These are phyloP conservation scores for Hypoxylon sp. DNA, from an alignment of 2,329 filamentous ascomycete species.

Conservation along the genomic window DNA sequence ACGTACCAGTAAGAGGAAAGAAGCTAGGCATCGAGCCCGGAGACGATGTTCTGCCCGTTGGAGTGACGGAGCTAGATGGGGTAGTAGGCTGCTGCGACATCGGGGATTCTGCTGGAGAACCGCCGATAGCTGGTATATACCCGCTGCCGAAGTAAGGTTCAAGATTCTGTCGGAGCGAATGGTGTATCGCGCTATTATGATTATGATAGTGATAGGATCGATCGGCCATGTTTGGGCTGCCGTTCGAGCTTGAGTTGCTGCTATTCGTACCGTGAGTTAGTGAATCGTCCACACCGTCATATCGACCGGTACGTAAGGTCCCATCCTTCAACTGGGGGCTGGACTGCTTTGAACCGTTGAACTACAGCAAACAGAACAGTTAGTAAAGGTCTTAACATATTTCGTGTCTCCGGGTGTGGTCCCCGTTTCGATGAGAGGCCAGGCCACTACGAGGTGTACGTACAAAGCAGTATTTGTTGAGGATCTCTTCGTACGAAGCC, in stretches of 20 bases:
- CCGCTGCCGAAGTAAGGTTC: conserved; percentile 57
- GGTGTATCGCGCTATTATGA: conserved; percentile 58
- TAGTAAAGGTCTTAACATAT: conserved; percentile 43
- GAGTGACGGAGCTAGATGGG: conserved; percentile 54
- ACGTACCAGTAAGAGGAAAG: conserved; percentile 62
- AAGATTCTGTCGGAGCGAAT: conserved; percentile 58
- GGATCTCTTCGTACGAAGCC: conserved; percentile 93
- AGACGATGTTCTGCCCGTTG: conserved; percentile 59
- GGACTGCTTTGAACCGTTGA: conserved; percentile 71
- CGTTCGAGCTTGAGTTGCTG: conserved; percentile 56
- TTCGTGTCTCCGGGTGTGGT: conserved; percentile 29
- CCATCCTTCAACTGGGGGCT: conserved; percentile 67
- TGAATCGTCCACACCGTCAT: conserved; percentile 60
- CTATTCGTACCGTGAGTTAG: conserved; percentile 54
- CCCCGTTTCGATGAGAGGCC: conserved; percentile 41
- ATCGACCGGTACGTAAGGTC: conserved; percentile 60
- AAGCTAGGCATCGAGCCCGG: conserved; percentile 63
- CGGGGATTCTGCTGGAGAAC: conserved; percentile 56
- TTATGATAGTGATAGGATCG: conserved; percentile 51
- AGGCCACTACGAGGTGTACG: conserved; percentile 68
- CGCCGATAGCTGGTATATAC: conserved; percentile 52
- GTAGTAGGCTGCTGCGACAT: conserved; percentile 52
- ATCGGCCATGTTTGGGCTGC: conserved; percentile 57
- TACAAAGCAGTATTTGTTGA: conserved; percentile 99
- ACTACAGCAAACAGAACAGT: conserved; percentile 60